Base-by-base conservation (phyloP, 2,329 filamentous ascomycete species). In the Myriosclerotinia curreyana region DNA sequence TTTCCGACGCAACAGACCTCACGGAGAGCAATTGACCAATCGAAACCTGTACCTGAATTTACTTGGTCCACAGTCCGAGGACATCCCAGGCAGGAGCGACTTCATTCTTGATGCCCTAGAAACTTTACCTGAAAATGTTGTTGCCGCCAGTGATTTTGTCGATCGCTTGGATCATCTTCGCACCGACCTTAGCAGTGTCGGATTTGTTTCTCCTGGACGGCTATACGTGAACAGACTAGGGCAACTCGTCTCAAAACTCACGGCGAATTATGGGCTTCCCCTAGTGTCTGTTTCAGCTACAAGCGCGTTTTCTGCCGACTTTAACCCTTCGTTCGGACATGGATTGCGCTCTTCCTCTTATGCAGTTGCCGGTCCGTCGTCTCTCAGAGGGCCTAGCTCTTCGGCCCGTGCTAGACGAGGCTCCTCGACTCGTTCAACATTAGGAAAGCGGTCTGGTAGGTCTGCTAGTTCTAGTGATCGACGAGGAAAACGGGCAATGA, bases 21-120 rank as follows among this genome's bases (percentile, higher is more conserved):
- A 68, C 38, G 69, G 65, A 9, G 72, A 74, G 49, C 69, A 63
- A 51, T 59, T 60, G n/a, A 67, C 67, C 3, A 66, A 72, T 40
- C 69, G 72, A 20, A 74, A 74, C 51, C 64, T 74, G 2, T 74
- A 72, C 51, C 6, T 69, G 31, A 68, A 68, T 28, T 67, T 74
- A 40, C 71, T 74, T 44, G 71, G 71, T 9, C 67, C 65, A 34
- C 49, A 58, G 17, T 68, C 67, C 22, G 58, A 44, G 12, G 51
- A 50, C 11, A 68, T 66, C 48, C 67, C 68, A 31, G 63, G 69
- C 40, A 62, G 66, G 12, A 67, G 66, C 5, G 66, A 65, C 15
- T 74, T 74, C 58, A 66, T 73, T 14, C 49, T 74, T 40, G 64
- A 69, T 28, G 70, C 66, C 9, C 64, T 74, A n/a, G 69, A 71